Evolutionary conservation across 2,329 filamentous ascomycete species (phyloP).

Genomic region (Aspergillus sp.): DNA sequence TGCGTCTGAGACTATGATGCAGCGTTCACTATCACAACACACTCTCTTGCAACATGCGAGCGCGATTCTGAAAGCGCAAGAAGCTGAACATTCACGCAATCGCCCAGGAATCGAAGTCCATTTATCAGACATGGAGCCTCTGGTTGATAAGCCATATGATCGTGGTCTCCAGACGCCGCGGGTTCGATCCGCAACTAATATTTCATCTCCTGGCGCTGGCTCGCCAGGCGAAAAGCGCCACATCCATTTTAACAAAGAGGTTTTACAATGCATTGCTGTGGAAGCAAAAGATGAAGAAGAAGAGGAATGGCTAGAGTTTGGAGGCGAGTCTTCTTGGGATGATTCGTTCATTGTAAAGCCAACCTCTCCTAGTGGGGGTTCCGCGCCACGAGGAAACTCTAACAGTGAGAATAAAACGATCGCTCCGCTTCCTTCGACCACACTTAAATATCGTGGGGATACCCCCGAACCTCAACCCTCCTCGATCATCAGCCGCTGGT

Average conservation of each 20-base stretch:
- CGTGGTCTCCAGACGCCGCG: slow-evolving; percentile 14
- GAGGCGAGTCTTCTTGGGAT: slow-evolving; percentile 67
- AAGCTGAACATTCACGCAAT: slow-evolving; percentile 57
- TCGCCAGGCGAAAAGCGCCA: slow-evolving; percentile 70
- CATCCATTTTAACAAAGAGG: slow-evolving; percentile 95
- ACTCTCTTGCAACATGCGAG: slow-evolving; percentile 88
- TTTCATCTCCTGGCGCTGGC: slow-evolving; percentile 68
- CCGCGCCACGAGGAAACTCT: slow-evolving; percentile 56
- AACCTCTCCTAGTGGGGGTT: slow-evolving; percentile 53
- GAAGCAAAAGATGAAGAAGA: slow-evolving; percentile 70
- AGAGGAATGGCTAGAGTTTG: slow-evolving; percentile 39
- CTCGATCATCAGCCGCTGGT: slow-evolving; percentile 32
- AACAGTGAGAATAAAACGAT: slow-evolving; percentile 76
- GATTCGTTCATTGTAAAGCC: slow-evolving; percentile 83
- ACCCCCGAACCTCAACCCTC: slow-evolving; percentile 60
- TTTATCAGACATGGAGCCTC: slow-evolving; percentile 62
- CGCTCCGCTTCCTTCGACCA: slow-evolving; percentile 83
- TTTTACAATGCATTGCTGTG: slow-evolving; percentile 92
- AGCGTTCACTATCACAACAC: slow-evolving; percentile 81
- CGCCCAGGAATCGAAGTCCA: slow-evolving; percentile 57
- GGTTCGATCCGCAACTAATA: slow-evolving; percentile 63
- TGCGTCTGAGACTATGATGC: slow-evolving; percentile 93
- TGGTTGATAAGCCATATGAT: slow-evolving; percentile 44
- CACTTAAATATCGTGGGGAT: slow-evolving; percentile 78
- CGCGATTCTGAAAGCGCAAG: slow-evolving; percentile 80